Evolutionary conservation across 106 monocot genomes (phyloP).

Genomic region (Agapanthus africanus): DNA sequence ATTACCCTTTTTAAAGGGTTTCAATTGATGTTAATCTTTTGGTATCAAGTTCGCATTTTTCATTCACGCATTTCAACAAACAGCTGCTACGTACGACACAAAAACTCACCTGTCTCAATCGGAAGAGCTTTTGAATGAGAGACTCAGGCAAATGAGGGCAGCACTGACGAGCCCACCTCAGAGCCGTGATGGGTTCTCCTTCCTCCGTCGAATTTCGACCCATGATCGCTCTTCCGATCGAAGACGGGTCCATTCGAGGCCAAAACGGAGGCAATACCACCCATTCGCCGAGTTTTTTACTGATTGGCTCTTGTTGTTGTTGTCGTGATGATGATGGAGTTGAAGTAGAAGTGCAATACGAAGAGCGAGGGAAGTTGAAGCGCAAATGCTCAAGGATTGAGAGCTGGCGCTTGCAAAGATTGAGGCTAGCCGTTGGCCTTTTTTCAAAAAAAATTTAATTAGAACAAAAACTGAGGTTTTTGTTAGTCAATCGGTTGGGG

Average conservation of each 20-base stretch:
- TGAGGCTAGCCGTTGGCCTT: neutral
- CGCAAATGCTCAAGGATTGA: neutral
- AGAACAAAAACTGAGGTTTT: no score
- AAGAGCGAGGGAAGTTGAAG: neutral
- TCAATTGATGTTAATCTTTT: no score
- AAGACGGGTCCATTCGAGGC: constrained; percentile 25
- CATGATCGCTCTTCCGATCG: constrained; percentile 21
- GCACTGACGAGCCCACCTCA: constrained; percentile 84
- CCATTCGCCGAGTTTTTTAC: constrained; percentile 28
- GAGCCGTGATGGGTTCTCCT: constrained; percentile 23
- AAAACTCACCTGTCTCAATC: constrained; percentile 61
- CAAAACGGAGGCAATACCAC: constrained; percentile 54
- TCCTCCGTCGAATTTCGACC: neutral
- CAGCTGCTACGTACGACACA: neutral
- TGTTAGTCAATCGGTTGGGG: no score
- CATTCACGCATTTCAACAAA: constrained; percentile 25
- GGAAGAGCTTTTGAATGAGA: constrained; percentile 87
- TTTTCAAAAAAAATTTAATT: no score
- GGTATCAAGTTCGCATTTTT: no score
- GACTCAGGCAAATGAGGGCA: constrained; percentile 66
- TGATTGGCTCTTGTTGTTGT: neutral
- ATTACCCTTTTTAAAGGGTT: no score
- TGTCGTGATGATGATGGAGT: neutral
- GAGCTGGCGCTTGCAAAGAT: constrained; percentile 1
- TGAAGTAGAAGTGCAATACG: neutral